A percentile compares a stretch with the other conserved stretches of the same genome.
Conservation (phyloP, 306 rosid species). For the Castanea mollissima region DNA sequence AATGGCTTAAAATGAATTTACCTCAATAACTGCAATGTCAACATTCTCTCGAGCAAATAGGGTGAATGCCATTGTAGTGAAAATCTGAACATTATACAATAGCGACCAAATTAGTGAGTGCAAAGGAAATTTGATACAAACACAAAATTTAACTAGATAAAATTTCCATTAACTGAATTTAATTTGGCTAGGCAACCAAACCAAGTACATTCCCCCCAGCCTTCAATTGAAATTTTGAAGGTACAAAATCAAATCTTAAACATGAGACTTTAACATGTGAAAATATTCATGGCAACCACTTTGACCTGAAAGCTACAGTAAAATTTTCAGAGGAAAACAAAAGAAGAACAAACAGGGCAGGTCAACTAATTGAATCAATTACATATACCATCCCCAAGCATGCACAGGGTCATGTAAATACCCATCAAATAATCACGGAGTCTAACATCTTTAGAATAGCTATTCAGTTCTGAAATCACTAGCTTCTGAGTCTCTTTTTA, state of each 20-base stretch:
- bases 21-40: slow-evolving; percentile 93
- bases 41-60: slow-evolving; percentile 78
- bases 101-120: slow-evolving; percentile 15
- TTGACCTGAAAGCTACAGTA: not conserved
- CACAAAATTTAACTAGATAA: not conserved
- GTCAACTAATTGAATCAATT: not conserved
- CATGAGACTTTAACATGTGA: not conserved
- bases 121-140: not conserved
- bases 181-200: not conserved
- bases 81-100: slow-evolving; percentile 51
- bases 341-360: slow-evolving; percentile 9
- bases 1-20: slow-evolving; percentile 22
- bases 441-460: slow-evolving; percentile 8
- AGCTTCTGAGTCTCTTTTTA: not conserved
- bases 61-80: slow-evolving; percentile 80
- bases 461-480: slow-evolving; percentile 5
- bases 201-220: not conserved
- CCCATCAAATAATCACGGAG: not conserved
- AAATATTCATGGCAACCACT: not conserved
- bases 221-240: slow-evolving; percentile 14
- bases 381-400: not conserved
- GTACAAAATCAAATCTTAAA: not conserved
- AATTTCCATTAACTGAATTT: not conserved
- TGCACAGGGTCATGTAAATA: not conserved
- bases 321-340: not conserved